Conservation (phyloP, 1,284 basidiomycete genomes). For the Cutaneotrichosporon sp. region DNA sequence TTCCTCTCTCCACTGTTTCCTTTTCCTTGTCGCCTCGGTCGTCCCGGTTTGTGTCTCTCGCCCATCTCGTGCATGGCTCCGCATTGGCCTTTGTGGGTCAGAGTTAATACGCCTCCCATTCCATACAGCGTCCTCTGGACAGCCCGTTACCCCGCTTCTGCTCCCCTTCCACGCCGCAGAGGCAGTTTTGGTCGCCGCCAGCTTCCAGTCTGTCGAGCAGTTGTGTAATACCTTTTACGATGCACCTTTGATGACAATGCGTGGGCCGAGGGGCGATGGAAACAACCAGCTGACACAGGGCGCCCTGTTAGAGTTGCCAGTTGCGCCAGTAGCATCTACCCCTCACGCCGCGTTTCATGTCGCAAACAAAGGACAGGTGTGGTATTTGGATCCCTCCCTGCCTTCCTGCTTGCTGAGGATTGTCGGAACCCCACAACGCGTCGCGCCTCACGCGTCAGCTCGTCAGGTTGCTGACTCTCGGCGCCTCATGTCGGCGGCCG, state of each 20-base stretch:
- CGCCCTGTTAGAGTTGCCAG: neutral
- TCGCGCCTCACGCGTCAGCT: neutral
- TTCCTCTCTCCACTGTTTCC: neutral
- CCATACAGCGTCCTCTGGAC: slow-evolving; percentile 6
- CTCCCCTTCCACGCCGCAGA: slow-evolving; percentile 14
- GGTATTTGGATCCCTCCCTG: neutral
- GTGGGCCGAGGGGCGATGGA: neutral
- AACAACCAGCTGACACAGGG: neutral
- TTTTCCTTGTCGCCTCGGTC: slow-evolving; percentile 2
- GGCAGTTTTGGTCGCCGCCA: slow-evolving; percentile 1
- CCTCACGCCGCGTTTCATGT: neutral
- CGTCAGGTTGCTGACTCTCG: neutral
- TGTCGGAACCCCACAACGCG: neutral
- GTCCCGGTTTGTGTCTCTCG: slow-evolving; percentile 6
- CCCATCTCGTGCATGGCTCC: slow-evolving; percentile 11
- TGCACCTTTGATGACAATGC: slow-evolving; percentile 12
- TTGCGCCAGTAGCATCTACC: neutral
- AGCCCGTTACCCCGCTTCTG: slow-evolving; percentile 5
- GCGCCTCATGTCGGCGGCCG: neutral
- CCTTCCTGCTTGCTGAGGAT: neutral
- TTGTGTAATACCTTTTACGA: slow-evolving; percentile 14
- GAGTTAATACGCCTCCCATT: slow-evolving; percentile 4
- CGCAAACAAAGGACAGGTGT: neutral
- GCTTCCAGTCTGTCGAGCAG: slow-evolving; percentile 7
- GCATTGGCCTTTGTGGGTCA: slow-evolving; percentile 1